Conservation (phyloP, 768 basidiomycete species). For the Termitomyces sp. region DNA sequence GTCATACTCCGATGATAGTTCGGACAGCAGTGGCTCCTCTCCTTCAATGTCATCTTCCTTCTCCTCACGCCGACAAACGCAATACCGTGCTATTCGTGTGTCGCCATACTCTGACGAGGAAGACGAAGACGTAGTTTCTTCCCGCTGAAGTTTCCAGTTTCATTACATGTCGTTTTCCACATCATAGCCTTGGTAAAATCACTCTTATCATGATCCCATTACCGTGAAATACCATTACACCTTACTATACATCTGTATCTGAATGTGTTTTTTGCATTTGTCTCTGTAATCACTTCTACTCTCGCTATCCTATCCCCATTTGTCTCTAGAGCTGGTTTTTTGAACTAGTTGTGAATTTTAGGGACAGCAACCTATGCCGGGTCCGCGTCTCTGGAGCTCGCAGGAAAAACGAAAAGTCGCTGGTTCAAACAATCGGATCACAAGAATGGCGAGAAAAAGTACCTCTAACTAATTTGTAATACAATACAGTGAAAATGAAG, state of each 20-base stretch:
- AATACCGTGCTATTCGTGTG: constrained; percentile 39
- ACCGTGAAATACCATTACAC: neutral
- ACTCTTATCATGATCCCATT: neutral
- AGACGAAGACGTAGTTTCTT: constrained; percentile 28
- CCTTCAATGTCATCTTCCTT: constrained; percentile 15
- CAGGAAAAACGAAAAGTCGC: no score
- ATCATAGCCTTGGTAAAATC: neutral
- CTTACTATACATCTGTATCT: constrained; percentile 1
- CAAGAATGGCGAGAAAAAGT: neutral
- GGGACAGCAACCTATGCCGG: no score
- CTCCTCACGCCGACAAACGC: constrained; percentile 16
- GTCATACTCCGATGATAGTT: constrained; percentile 28
- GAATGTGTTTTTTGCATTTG: neutral
- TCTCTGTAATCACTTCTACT: neutral
- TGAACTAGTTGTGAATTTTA: no score
- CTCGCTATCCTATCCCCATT: neutral
- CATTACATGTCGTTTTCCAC: neutral
- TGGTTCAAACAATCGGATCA: no score
- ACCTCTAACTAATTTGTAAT: constrained; percentile 15
- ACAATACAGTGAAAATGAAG: constrained; percentile 12
- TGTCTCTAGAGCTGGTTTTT: neutral
- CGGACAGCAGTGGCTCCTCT: constrained; percentile 23
- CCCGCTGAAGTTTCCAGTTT: constrained; percentile 21
- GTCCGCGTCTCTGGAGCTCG: no score
- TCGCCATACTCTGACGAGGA: constrained; percentile 43